Base-by-base conservation (phyloP, 75 land plant species). In the Picea sitchensis region DNA sequence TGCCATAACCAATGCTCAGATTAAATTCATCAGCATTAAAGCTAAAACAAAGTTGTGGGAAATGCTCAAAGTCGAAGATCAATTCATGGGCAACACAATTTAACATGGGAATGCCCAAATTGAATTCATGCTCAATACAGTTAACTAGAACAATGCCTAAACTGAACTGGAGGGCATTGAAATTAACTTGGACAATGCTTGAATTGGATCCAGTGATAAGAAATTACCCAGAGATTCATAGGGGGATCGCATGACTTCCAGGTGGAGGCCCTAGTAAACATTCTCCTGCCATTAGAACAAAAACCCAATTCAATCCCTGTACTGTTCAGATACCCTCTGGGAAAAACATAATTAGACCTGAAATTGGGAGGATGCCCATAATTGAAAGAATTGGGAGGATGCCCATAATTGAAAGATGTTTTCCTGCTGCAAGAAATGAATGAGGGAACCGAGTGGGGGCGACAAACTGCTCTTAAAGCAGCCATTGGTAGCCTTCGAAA, bases 171-270 rank as follows among this genome's bases (percentile, higher is more conserved):
- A 18, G 15, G 21, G 32, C 8, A n/a, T 51, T 17, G n/a, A 41
- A 41, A 44, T 15, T 15, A 18, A 41, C 38, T 18, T 44, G 54
- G 47, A 51, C 54, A 51, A 9, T 51, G 54, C 9, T 51, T 51
- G 54, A 41, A 12, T n/a, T 41, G 17, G 3, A 20, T 14, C 23
- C 21, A 41, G 21, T 18, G 20, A 7, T 38, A 67, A 13, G 79
- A 26, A 23, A 61, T 80, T 80, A 91, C 93, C 93, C 12, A 91
- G 91, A 14, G 91, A 87, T 76, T 91, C 91, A 76, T 91, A 89
- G 26, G 93, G 91, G 30, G 93, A 89, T 68, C 77, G 84, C 64
- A 78, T 57, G 83, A 76, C 34, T 69, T 79, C 93, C 89, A 89
- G 3, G 86, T 84, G 41, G 88, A 80, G 13, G 89, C 89, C 47